Evolutionary conservation across 2,329 filamentous ascomycete genomes (phyloP).

Genomic region (Bretziella fagacearum): DNA sequence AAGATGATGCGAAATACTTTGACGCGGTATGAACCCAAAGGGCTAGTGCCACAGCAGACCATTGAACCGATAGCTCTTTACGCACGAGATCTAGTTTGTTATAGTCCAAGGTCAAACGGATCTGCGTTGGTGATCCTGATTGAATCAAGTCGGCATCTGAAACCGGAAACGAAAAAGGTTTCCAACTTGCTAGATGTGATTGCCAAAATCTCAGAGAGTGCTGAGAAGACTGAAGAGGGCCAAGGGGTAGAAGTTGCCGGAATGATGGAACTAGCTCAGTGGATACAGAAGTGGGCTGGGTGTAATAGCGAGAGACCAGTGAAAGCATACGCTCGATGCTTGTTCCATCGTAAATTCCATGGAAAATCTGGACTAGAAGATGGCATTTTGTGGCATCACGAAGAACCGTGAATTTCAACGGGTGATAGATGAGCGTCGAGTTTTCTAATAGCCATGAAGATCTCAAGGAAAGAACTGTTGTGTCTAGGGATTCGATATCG

Average conservation of each 20-base stretch:
- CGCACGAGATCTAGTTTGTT: slow-evolving; percentile 29
- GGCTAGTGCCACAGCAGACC: slow-evolving; percentile 64
- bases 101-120: slow-evolving; percentile 15
- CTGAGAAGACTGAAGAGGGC: slow-evolving; percentile 40
- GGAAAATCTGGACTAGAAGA: slow-evolving; percentile 57
- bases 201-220: slow-evolving; percentile 48
- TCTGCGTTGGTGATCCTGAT: too few relatives aligned
- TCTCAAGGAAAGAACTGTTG: slow-evolving; percentile 29
- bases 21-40: slow-evolving; percentile 52
- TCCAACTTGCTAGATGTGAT: slow-evolving; percentile 29
- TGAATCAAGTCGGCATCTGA: too few relatives aligned
- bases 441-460: slow-evolving; percentile 40
- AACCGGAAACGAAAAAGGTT: slow-evolving; percentile 7
- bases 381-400: slow-evolving; percentile 18
- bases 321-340: slow-evolving; percentile 54
- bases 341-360: slow-evolving; percentile 72
- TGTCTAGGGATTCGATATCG: not conserved
- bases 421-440: slow-evolving; percentile 28
- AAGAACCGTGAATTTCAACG: slow-evolving; percentile 35
- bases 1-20: slow-evolving; percentile 27
- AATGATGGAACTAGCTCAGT: slow-evolving; percentile 27
- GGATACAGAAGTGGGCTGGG: not conserved
- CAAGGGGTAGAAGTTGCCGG: slow-evolving; percentile 47
- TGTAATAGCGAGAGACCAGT: not conserved
- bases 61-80: slow-evolving; percentile 43